phyloP scores from a whole-genome alignment of 1,139 yeast species.

The Eremothecium cymbalariae region DNA sequence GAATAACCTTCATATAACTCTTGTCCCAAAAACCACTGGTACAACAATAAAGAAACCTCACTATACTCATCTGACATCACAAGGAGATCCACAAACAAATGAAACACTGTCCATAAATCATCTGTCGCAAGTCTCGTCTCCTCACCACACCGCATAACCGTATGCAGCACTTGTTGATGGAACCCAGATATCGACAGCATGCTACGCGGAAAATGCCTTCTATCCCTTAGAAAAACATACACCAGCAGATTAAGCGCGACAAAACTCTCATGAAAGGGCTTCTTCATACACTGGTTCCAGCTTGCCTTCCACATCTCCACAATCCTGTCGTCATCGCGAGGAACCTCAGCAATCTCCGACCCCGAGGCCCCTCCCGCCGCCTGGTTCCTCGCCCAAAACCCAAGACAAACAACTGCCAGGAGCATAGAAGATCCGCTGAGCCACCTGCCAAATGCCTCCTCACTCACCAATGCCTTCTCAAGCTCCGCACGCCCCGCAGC shows the following conservation, averaged over 20 bases:
- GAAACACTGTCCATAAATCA: constrained; percentile 15
- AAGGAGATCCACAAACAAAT: constrained; percentile 13
- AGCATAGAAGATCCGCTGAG: background rate
- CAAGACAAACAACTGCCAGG: background rate
- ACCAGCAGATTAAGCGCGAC: constrained; percentile 11
- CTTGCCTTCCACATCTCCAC: constrained; percentile 11
- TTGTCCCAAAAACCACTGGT: constrained; percentile 14
- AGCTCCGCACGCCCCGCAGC: background rate
- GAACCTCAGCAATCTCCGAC: too few species aligned
- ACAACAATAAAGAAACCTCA: constrained; percentile 9
- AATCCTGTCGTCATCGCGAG: too few species aligned
- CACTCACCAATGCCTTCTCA: background rate
- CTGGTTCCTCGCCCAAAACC: background rate
- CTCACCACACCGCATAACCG: constrained; percentile 8
- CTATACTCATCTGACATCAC: constrained; percentile 12
- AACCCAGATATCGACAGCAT: constrained; percentile 9
- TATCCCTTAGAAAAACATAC: constrained; percentile 8
- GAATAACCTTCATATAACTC: constrained; percentile 3
- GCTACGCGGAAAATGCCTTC: constrained; percentile 3
- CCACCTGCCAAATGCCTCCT: background rate
- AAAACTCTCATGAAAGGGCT: constrained; percentile 9
- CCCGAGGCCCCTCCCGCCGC: constrained; percentile 4
- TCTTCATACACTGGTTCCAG: constrained; percentile 13
- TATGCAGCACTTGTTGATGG: constrained; percentile 13
- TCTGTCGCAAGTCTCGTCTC: constrained; percentile 1